These are phyloP conservation scores for Phialemoniopsis sp. DNA, from an alignment of 2,329 filamentous ascomycete genomes.

Conservation along the genomic window DNA sequence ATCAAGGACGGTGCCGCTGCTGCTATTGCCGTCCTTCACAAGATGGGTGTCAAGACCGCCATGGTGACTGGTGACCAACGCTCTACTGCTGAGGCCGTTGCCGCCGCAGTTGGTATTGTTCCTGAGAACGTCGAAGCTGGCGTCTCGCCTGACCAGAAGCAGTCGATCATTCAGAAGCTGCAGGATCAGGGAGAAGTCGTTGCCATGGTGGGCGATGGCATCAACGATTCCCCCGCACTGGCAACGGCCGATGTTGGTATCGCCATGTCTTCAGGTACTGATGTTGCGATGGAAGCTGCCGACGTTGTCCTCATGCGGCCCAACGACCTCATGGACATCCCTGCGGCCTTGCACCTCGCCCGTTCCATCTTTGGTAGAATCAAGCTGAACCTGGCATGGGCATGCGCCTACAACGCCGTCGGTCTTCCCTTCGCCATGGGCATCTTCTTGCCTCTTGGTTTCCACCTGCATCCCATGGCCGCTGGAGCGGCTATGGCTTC, in stretches of 20 bases:
- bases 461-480: conserved; percentile 87
- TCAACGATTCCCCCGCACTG: conserved; percentile 95
- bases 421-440: conserved; percentile 97
- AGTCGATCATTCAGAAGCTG: conserved; percentile 73
- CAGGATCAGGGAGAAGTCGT: conserved; percentile 73
- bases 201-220: conserved; percentile 97
- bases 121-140: conserved; percentile 74
- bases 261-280: conserved; percentile 86
- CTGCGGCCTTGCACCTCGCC: conserved; percentile 76
- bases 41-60: conserved; percentile 80
- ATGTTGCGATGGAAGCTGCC: conserved; percentile 96
- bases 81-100: conserved; percentile 79
- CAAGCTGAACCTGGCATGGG: conserved; percentile 89
- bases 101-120: conserved; percentile 75
- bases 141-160: conserved; percentile 89
- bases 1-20: conserved; percentile 85
- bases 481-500: conserved; percentile 92
- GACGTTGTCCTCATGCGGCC: conserved; percentile 94
- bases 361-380: conserved; percentile 86
- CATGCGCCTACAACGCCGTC: conserved; percentile 86
- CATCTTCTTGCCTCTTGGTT: conserved; percentile 83
- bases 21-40: conserved; percentile 74
- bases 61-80: conserved; percentile 93
- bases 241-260: conserved; percentile 92
- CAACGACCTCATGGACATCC: conserved; percentile 88